Evolutionary conservation across 1,139 yeast genomes (phyloP), one percentile per base, ranked within the genome.

Genomic region (Yamadazyma atmosphaerica): DNA sequence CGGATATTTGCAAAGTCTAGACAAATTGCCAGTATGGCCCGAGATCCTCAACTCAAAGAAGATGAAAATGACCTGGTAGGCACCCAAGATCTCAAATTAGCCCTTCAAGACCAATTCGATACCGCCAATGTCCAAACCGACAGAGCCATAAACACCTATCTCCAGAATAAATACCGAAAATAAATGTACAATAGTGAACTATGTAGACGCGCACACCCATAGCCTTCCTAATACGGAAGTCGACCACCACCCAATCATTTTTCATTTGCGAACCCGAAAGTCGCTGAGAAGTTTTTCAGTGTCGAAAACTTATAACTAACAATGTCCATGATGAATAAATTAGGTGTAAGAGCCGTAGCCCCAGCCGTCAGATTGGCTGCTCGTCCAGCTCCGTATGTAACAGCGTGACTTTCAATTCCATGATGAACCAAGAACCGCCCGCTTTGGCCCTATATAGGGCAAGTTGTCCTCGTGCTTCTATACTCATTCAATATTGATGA

Each of bases 381-480:
- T 47, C 74, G 75, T 56, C 72, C 70, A 55, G 68, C 73, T 52
- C 68, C 74, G 74, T 69, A 68, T 58, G 75, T 67, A 39, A 29
- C 31, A 23, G 24, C 23, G n/a, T 17, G 7, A 25, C 22, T 14
- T 24, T n/a, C n/a, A n/a, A n/a, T n/a, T n/a, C n/a, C n/a, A n/a
- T n/a, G n/a, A n/a, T n/a, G n/a, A n/a, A n/a, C n/a, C n/a, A n/a
- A n/a, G n/a, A n/a, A n/a, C n/a, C n/a, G n/a, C n/a, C n/a, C n/a
- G n/a, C n/a, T n/a, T n/a, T n/a, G n/a, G n/a, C n/a, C n/a, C n/a
- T n/a, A n/a, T n/a, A n/a, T n/a, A n/a, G n/a, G n/a, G n/a, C n/a
- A n/a, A n/a, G n/a, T n/a, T n/a, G n/a, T n/a, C n/a, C n/a, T n/a
- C n/a, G n/a, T n/a, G n/a, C n/a, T n/a, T n/a, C n/a, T n/a, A n/a